A percentile compares a stretch with the other conserved stretches of the same genome.
phyloP scores from a whole-genome alignment of 768 basidiomycete species.

The Cystobasidiopsis lactophilus region DNA sequence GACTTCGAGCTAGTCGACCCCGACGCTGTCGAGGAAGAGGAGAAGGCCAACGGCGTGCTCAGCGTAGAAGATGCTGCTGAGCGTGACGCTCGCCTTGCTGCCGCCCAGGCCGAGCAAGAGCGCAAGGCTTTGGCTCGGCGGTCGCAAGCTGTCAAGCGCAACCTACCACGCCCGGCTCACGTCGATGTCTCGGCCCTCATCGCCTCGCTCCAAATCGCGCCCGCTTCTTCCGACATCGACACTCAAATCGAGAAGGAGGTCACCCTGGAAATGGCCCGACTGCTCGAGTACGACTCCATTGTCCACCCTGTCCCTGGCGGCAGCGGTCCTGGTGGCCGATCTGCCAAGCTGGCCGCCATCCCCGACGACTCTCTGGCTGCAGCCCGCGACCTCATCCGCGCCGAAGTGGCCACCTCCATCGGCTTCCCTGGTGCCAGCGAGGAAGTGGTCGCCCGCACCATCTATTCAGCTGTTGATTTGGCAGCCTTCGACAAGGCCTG shows the following conservation, averaged over 20 bases:
- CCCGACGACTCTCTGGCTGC: conserved; percentile 46
- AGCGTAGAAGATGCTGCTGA: conserved; percentile 80
- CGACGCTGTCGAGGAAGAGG: conserved; percentile 43
- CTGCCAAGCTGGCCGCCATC: conserved; percentile 47
- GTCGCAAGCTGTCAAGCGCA: conserved; percentile 55
- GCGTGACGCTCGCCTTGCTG: conserved; percentile 51
- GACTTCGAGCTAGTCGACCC: conserved; percentile 88
- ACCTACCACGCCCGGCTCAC: conserved; percentile 64
- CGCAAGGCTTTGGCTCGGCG: conserved; percentile 55
- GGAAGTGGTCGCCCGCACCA: conserved; percentile 53
- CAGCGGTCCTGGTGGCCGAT: conserved; percentile 35
- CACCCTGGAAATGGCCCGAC: conserved; percentile 43
- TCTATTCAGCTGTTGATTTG: conserved; percentile 40
- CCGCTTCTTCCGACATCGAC: conserved; percentile 17
- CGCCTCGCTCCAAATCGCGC: conserved; percentile 29
- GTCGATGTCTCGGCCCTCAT: conserved; percentile 50
- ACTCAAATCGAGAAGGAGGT: conserved; percentile 27
- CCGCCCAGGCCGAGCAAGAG: conserved; percentile 52
- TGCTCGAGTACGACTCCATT: conserved; percentile 73
- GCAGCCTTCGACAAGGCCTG: conserved; percentile 29
- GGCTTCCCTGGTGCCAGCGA: conserved; percentile 69
- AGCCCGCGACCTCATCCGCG: conserved; percentile 50
- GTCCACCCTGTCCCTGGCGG: conserved; percentile 75
- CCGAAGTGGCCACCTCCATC: conserved; percentile 53
- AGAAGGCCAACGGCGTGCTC: conserved; percentile 21